Base-by-base conservation (phyloP, 23 red algal species). In the Cyanidiococcus yangmingshanensis region DNA sequence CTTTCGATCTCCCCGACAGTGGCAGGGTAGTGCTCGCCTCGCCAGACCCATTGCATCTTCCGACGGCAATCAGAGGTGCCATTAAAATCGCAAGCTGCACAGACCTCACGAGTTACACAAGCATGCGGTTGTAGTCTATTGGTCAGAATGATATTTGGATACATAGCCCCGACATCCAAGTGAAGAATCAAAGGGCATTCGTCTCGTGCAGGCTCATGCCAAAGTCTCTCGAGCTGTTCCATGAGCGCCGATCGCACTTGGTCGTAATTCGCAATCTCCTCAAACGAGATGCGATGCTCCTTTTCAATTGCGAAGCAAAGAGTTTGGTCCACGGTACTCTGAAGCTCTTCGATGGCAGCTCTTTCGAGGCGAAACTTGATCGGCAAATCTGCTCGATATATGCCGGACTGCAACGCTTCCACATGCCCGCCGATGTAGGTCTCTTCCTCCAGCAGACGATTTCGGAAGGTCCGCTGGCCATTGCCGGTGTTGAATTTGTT, bases 401-500 rank as follows among this genome's bases (percentile, higher is more conserved):
- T 76, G n/a, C 94, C 94, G 18, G 88, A 85, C 83, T 83, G 88
- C 30, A 98, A 74, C 40, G 94, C 94, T 76, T 98, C 94, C 38
- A 98, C 94, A 57, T 98, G 94, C 0, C 94, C 94, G n/a, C 94
- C 94, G 63, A 98, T 85, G 79, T 98, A 98, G 18, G 94, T 98
- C 81, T 98, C 94, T 0, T 84, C 80, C 74, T 90, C 94, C 21
- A 98, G 83, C 30, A 98, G 77, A 50, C 88, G 88, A 40, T 91
- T 85, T 1, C 82, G 75, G 2, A 86, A 89, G 16, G 84, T 79
- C 40, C 84, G 81, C 2, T 82, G 84, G 40, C 80, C 79, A 27
- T 39, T 79, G 26, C 21, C 74, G 1, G 71, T 87, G 17, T 75
- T 27, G 71, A 89, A 58, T 68, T 98, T 98, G 82, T 98, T 91